These are phyloP conservation scores for Leishmania lainsoni DNA, from an alignment of 208 protist species.

Conservation along the genomic window DNA sequence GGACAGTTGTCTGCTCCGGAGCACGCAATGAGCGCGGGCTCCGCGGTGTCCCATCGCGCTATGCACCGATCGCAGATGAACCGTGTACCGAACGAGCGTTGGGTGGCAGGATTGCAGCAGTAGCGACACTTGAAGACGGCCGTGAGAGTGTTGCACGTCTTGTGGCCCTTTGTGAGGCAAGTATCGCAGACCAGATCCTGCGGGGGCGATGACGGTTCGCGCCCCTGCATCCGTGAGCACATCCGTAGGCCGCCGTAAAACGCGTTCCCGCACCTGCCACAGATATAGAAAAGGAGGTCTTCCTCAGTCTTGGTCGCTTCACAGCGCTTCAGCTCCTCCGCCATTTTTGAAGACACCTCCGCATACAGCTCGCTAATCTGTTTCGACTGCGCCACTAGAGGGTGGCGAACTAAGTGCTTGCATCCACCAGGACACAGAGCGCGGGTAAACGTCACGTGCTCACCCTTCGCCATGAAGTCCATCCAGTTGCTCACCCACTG, in stretches of 20 bases:
- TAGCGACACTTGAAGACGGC: constrained; percentile 86
- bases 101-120: constrained; percentile 89
- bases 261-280: constrained; percentile 55
- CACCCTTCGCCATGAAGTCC: constrained; percentile 65
- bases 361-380: constrained; percentile 44
- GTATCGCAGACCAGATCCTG: constrained; percentile 73
- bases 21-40: constrained; percentile 63
- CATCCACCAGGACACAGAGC: constrained; percentile 85
- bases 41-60: constrained; percentile 58
- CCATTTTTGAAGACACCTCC: constrained; percentile 32
- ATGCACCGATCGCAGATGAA: constrained; percentile 83
- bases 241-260: constrained; percentile 82
- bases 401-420: constrained; percentile 73
- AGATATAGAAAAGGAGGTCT: constrained; percentile 84
- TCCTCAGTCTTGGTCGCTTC: constrained; percentile 55
- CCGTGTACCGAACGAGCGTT: constrained; percentile 82
- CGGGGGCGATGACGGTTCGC: constrained; percentile 64
- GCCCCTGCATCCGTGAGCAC: constrained; percentile 69
- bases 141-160: constrained; percentile 2
- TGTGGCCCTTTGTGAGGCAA: constrained; percentile 38
- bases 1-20: constrained; percentile 54
- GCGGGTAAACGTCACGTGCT: constrained; percentile 85
- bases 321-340: constrained; percentile 28
- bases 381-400: constrained; percentile 43
- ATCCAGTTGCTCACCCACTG: constrained; percentile 74